Base-by-base conservation (phyloP, 225 moss, liverwort and hornwort genomes). In the Antitrichia curtipendula region DNA sequence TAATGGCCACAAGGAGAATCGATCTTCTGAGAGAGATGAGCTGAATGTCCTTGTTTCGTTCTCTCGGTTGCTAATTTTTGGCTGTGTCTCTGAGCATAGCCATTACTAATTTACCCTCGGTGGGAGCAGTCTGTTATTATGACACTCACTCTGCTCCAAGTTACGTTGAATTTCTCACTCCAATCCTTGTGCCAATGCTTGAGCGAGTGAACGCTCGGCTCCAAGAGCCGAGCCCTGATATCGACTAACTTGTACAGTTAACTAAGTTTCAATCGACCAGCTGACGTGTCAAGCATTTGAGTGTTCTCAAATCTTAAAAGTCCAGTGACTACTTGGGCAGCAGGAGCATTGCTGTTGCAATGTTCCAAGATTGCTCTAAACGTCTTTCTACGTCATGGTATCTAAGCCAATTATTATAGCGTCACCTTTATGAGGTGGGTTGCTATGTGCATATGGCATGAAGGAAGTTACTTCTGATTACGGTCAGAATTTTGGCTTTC, bases 181-280 rank as follows among this genome's bases (percentile, higher is more conserved):
- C 87, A 28, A 59, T 86, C 81, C 82, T 82, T 87, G 84, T 88
- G 81, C 81, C 76, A 90, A 84, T 81, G 84, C 90, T 79, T 65
- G 90, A 70, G 81, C 84, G 80, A 84, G 90, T 71, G 73, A 74
- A 36, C 49, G 75, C 75, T 65, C 47, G 90, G 85, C 87, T 85
- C 54, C 85, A 59, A 78, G 87, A 63, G 87, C 92, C 78, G 73
- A 68, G 77, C 86, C 68, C 63, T 90, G 60, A 54, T 82, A 87
- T 90, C 84, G 89, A 85, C 89, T 92, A 82, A 90, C 78, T 89
- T 90, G 89, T 90, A 90, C 84, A 90, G 90, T 82, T 90, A 87
- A 90, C 85, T 80, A n/a, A 76, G 88, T 84, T 72, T 83, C 58
- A 86, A 86, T 84, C 84, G 70, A 92, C 84, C 81, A 84, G 88